Evolutionary conservation across 768 basidiomycete genomes (phyloP).

Genomic region (Mycena haematopus): DNA sequence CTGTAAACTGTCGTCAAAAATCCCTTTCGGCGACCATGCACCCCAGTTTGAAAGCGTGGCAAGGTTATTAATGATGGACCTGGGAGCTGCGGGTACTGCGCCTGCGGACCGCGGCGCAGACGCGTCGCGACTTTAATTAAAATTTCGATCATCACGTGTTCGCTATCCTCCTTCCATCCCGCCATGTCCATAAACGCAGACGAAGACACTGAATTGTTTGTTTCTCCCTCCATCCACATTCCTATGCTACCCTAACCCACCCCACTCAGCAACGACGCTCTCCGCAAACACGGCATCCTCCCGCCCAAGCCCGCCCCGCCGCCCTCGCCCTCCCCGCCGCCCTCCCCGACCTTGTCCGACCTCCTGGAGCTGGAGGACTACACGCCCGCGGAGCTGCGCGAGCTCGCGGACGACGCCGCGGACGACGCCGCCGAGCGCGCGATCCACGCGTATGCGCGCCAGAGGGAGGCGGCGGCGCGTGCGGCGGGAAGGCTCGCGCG

Average conservation of each 20-base stretch:
- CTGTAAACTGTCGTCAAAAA: too few relatives aligned
- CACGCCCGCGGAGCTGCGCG: constrained; percentile 65
- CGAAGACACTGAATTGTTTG: constrained; percentile 98
- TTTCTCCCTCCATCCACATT: constrained; percentile 12
- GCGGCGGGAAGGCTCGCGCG: constrained; percentile 61
- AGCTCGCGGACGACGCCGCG: constrained; percentile 72
- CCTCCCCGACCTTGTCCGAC: constrained; percentile 74
- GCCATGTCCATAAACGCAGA: constrained; percentile 77
- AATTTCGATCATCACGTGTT: background rate
- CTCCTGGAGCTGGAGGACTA: constrained; percentile 72
- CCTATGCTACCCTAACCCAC: constrained; percentile 12
- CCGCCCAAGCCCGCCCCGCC: constrained; percentile 75
- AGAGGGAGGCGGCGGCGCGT: constrained; percentile 66
- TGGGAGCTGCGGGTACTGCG: constrained; percentile 5
- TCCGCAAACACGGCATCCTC: constrained; percentile 91
- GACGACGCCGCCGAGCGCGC: constrained; percentile 81
- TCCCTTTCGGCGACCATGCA: too few relatives aligned
- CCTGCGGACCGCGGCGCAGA: background rate
- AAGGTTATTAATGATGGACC: too few relatives aligned
- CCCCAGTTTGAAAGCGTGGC: too few relatives aligned
- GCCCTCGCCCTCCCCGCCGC: constrained; percentile 80
- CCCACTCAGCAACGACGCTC: constrained; percentile 84
- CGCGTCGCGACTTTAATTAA: constrained; percentile 1
- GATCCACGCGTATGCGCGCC: constrained; percentile 68
- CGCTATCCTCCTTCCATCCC: background rate